These are phyloP conservation scores for Aspergillus floridensis DNA, from an alignment of 2,329 filamentous ascomycete species.

Conservation along the genomic window DNA sequence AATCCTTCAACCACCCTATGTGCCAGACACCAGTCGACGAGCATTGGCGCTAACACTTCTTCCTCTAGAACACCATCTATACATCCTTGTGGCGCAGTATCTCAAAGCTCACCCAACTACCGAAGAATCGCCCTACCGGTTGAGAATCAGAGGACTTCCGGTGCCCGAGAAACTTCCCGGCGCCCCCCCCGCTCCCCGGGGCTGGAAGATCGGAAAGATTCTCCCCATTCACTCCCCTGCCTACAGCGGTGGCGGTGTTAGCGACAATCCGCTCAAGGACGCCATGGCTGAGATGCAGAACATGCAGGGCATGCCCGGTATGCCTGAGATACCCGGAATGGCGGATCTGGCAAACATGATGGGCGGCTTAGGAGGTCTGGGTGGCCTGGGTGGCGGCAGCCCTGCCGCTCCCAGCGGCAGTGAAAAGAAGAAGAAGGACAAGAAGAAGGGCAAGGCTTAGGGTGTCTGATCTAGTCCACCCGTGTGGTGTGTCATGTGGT, in stretches of 20 bases:
- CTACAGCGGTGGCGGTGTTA: slow-evolving; percentile 87
- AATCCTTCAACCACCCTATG: neutral
- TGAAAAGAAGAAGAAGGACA: slow-evolving; percentile 50
- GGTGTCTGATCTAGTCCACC: slow-evolving; percentile 3
- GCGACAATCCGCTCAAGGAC: slow-evolving; percentile 90
- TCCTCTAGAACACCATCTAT: slow-evolving; percentile 72
- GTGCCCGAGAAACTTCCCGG: slow-evolving; percentile 67
- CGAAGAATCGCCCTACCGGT: slow-evolving; percentile 65
- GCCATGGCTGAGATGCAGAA: slow-evolving; percentile 91
- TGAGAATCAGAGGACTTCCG: slow-evolving; percentile 71
- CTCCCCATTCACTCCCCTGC: slow-evolving; percentile 85
- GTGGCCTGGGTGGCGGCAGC: slow-evolving; percentile 28
- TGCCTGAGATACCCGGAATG: slow-evolving; percentile 44
- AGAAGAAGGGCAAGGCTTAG: slow-evolving; percentile 49
- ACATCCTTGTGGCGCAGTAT: slow-evolving; percentile 73
- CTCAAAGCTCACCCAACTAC: slow-evolving; percentile 75
- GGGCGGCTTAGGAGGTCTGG: slow-evolving; percentile 39
- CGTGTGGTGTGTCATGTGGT: slow-evolving; percentile 18
- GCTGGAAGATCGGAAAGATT: slow-evolving; percentile 85
- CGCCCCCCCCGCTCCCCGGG: slow-evolving; percentile 72
- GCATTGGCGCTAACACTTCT: neutral
- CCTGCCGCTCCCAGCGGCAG: slow-evolving; percentile 28
- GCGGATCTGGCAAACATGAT: slow-evolving; percentile 58
- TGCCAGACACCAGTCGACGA: neutral
- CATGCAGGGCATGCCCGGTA: slow-evolving; percentile 43